Percentiles rank a stretch among this genome's conserved stretches.
Conservation (phyloP, 2,329 filamentous ascomycete genomes). For the Fonsecaea nubica region DNA sequence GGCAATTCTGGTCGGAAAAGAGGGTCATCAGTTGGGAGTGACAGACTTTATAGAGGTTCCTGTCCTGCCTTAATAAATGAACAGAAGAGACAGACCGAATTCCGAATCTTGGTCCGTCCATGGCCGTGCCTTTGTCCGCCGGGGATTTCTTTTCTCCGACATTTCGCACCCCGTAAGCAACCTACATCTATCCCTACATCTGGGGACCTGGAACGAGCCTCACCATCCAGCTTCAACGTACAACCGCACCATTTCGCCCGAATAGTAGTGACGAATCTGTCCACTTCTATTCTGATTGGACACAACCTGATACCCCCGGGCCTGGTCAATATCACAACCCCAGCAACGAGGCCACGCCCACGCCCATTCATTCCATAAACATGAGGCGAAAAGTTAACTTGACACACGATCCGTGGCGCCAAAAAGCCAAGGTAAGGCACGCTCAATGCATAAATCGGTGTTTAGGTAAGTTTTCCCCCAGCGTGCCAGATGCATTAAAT, state of each 20-base stretch:
- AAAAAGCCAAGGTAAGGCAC: background rate
- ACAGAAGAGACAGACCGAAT: too few relatives aligned
- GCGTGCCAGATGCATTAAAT: background rate
- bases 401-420: background rate
- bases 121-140: background rate
- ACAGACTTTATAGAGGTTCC: background rate
- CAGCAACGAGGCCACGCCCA: too few relatives aligned
- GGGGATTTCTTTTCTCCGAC: background rate
- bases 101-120: too few relatives aligned
- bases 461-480: background rate
- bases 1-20: constrained; percentile 51
- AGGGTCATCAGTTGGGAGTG: constrained; percentile 40
- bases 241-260: constrained; percentile 1
- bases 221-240: background rate
- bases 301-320: too few relatives aligned
- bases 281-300: too few relatives aligned
- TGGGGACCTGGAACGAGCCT: too few relatives aligned
- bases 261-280: background rate
- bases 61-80: too few relatives aligned
- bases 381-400: too few relatives aligned
- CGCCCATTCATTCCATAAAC: too few relatives aligned
- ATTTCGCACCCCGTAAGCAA: background rate
- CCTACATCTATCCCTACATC: background rate
- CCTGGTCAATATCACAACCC: too few relatives aligned
- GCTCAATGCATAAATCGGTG: background rate